Evolutionary conservation across 2,329 filamentous ascomycete species (phyloP).

Genomic region (Fusarium sterilihyphosum): DNA sequence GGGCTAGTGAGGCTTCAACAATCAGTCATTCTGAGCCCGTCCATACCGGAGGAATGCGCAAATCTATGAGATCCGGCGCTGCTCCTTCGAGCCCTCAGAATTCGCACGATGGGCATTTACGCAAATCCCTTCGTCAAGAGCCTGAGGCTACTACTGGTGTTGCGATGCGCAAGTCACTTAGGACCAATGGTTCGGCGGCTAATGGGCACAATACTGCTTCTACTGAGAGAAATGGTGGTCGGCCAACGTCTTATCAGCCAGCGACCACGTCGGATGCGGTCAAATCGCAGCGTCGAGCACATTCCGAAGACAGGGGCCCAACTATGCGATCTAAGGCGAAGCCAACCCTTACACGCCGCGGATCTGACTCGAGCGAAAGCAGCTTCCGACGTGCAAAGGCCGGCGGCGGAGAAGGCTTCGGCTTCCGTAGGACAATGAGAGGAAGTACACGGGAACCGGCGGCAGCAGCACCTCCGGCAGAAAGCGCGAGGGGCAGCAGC

Average conservation of each 20-base stretch:
- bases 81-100: conserved; percentile 6
- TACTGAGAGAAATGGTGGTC: conserved; percentile 17
- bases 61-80: conserved; percentile 45
- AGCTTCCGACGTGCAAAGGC: conserved; percentile 78
- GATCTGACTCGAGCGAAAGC: conserved; percentile 77
- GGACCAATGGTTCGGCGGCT: conserved; percentile 23
- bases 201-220: conserved; percentile 4
- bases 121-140: conserved; percentile 37
- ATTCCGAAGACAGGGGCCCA: conserved; percentile 38
- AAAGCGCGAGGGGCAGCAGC: conserved; percentile 54
- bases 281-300: conserved; percentile 37
- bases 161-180: conserved; percentile 40
- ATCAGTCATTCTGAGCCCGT: conserved; percentile 9
- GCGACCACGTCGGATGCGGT: conserved; percentile 16
- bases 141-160: conserved; percentile 16
- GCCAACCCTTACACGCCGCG: conserved; percentile 59
- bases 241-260: conserved; percentile 47
- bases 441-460: conserved; percentile 38
- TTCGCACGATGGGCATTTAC: conserved; percentile 27
- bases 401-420: conserved; percentile 58
- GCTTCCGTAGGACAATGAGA: conserved; percentile 81
- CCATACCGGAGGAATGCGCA: conserved; percentile 46
- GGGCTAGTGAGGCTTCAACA: conserved; percentile 45
- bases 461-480: conserved; percentile 36
- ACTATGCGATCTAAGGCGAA: conserved; percentile 37